Conservation (phyloP, 306 rosid genomes). For the Ziziphus jujuba region DNA sequence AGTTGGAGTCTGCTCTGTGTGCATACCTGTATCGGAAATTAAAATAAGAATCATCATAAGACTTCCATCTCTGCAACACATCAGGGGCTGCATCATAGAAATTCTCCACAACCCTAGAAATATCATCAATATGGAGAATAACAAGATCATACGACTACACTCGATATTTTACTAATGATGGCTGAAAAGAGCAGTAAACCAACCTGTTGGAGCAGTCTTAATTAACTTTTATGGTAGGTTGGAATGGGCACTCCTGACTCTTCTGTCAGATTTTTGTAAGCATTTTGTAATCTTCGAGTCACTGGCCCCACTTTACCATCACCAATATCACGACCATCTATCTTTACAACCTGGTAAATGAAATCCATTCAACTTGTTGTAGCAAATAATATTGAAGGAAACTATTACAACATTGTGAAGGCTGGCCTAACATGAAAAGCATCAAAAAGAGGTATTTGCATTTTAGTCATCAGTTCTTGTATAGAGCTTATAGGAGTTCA, state of each 20-base stretch:
- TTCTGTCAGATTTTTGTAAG: constrained; percentile 67
- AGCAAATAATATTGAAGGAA: not conserved
- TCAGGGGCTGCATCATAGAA: too few species aligned
- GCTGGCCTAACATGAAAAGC: too few species aligned
- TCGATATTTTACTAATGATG: not conserved
- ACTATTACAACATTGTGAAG: too few species aligned
- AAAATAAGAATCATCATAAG: too few species aligned
- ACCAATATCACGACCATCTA: constrained; percentile 84
- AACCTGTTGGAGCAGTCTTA: not conserved
- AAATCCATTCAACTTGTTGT: constrained; percentile 12
- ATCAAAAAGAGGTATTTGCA: too few species aligned
- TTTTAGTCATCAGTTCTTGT: too few species aligned
- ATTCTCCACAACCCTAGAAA: not conserved
- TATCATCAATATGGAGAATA: not conserved
- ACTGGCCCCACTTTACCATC: constrained; percentile 74
- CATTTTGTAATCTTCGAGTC: constrained; percentile 66
- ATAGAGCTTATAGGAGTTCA: too few species aligned
- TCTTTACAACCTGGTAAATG: constrained; percentile 69
- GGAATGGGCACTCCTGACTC: constrained; percentile 50
- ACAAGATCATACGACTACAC: too few species aligned
- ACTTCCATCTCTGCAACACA: too few species aligned
- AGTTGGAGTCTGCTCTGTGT: too few species aligned
- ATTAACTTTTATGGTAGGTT: not conserved
- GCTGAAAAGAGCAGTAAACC: not conserved
- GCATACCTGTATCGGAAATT: too few species aligned